These are phyloP conservation scores for Lichtheimia ramosa DNA, from an alignment of 371 early-diverging fungal genomes.

Conservation along the genomic window DNA sequence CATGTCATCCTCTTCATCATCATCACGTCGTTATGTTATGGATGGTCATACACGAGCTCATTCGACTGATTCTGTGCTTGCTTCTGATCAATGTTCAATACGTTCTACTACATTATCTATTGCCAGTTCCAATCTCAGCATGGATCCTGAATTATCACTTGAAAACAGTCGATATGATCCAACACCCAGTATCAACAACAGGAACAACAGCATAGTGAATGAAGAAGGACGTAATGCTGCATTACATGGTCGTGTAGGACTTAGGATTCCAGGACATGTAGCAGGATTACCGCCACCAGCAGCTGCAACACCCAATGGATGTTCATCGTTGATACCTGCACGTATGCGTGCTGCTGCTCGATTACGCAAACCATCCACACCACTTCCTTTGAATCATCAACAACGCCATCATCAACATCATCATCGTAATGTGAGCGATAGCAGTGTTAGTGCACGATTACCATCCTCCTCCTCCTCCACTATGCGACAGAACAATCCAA, in stretches of 20 bases:
- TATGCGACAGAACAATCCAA: not conserved
- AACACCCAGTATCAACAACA: not conserved
- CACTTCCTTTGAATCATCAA: not conserved
- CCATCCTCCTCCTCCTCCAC: not conserved
- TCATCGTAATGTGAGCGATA: not conserved
- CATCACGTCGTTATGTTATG: too few species aligned
- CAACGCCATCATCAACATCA: conserved; percentile 1
- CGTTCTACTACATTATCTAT: conserved; percentile 30
- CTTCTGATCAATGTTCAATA: conserved; percentile 19
- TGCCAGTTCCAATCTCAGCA: conserved; percentile 30
- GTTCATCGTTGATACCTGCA: not conserved
- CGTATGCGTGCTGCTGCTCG: not conserved
- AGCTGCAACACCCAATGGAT: not conserved
- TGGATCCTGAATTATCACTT: conserved; percentile 18
- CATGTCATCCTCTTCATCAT: not conserved
- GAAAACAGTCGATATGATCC: conserved; percentile 4
- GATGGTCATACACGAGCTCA: too few species aligned
- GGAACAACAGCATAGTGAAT: not conserved
- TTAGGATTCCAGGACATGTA: conserved; percentile 21
- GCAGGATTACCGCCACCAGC: not conserved
- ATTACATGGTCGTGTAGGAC: conserved; percentile 23
- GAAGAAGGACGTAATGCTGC: conserved; percentile 26
- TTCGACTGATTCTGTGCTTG: conserved; percentile 1
- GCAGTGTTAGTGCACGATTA: not conserved
- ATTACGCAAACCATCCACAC: conserved; percentile 2